Conservation (phyloP, 805 yeast genomes). For the Ogataea trehaloabstinens region DNA sequence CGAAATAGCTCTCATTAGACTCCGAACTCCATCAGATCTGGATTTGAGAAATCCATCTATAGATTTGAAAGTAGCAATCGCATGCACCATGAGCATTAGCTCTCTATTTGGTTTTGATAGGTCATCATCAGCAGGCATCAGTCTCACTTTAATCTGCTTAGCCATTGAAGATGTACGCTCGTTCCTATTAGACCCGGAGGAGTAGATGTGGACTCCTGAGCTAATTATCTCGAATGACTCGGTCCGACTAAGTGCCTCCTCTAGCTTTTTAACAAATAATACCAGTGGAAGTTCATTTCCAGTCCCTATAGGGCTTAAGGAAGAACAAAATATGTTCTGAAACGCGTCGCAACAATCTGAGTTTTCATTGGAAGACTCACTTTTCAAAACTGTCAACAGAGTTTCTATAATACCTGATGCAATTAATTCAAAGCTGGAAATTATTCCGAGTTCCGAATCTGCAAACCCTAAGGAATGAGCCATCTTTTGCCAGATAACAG, state of each 20-base stretch:
- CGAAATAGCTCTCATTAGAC: constrained; percentile 22
- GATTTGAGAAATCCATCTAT: constrained; percentile 46
- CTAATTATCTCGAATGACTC: constrained; percentile 69
- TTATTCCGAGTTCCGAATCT: constrained; percentile 12
- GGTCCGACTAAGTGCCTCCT: constrained; percentile 68
- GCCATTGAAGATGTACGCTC: constrained; percentile 61
- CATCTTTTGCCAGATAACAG: constrained; percentile 38
- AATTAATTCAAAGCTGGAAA: constrained; percentile 75
- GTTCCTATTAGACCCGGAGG: constrained; percentile 14
- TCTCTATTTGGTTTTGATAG: constrained; percentile 26
- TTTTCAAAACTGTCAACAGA: constrained; percentile 36
- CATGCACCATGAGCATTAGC: constrained; percentile 51
- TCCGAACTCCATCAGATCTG: constrained; percentile 34
- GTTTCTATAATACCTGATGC: constrained; percentile 61
- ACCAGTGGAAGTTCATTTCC: constrained; percentile 36
- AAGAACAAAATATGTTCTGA: constrained; percentile 37
- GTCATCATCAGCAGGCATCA: constrained; percentile 39
- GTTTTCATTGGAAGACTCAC: constrained; percentile 25
- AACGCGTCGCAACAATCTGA: constrained; percentile 43
- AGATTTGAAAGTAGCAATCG: constrained; percentile 58
- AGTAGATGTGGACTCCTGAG: constrained; percentile 34
- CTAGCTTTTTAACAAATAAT: constrained; percentile 55
- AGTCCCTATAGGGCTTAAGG: constrained; percentile 30
- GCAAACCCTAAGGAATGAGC: constrained; percentile 33
- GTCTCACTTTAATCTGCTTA: constrained; percentile 61